These are phyloP conservation scores for Nemania bipapillata DNA, from an alignment of 2,329 filamentous ascomycete genomes.

Conservation along the genomic window DNA sequence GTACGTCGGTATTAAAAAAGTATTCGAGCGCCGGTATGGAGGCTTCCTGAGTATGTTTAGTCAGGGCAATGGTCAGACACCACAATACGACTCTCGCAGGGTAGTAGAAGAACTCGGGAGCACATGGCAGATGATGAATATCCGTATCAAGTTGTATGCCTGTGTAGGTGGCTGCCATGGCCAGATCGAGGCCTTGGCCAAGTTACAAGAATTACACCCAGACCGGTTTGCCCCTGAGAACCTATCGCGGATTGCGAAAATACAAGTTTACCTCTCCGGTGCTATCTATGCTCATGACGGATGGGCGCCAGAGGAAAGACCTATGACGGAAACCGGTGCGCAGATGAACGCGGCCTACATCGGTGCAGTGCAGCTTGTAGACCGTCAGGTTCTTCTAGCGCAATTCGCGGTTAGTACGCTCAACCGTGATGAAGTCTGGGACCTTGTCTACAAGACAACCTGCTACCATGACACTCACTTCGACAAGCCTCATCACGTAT, in stretches of 20 bases:
- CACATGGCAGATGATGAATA: constrained; percentile 28
- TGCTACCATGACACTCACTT: constrained; percentile 34
- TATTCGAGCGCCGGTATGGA: constrained; percentile 55
- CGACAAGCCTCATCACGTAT: constrained; percentile 28
- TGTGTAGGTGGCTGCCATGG: constrained; percentile 33
- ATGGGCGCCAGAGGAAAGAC: constrained; percentile 49
- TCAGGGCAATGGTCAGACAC: constrained; percentile 37
- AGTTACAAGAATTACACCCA: constrained; percentile 23
- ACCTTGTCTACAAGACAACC: constrained; percentile 48
- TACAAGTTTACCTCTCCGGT: constrained; percentile 30
- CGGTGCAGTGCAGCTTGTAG: constrained; percentile 53
- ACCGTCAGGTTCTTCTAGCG: constrained; percentile 51
- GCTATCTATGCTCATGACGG: constrained; percentile 53
- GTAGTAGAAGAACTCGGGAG: constrained; percentile 51
- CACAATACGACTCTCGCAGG: constrained; percentile 37
- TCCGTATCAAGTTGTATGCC: constrained; percentile 34
- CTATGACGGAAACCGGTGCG: constrained; percentile 52
- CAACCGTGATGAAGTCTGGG: constrained; percentile 53
- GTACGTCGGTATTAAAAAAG: constrained; percentile 54
- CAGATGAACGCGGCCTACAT: constrained; percentile 55
- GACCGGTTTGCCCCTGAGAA: constrained; percentile 11
- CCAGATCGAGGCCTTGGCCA: constrained; percentile 26
- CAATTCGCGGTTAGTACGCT: constrained; percentile 51
- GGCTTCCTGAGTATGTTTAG: constrained; percentile 57
- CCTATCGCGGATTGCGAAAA: constrained; percentile 13